Conservation (phyloP, 2,329 filamentous ascomycete genomes). For the Calonectria leucothoes region DNA sequence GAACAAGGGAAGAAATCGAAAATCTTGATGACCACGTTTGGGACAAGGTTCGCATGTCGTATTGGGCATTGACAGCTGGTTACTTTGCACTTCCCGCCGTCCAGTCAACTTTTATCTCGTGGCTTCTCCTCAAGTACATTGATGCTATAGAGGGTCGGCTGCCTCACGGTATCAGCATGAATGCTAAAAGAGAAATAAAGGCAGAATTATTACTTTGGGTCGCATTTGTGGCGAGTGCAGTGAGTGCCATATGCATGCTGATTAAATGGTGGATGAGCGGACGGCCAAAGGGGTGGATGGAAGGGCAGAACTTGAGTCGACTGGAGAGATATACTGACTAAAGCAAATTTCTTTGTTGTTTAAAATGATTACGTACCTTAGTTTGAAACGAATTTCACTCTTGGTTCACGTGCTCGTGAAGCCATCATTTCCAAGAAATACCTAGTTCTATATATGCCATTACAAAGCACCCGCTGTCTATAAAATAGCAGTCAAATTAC, state of each 20-base stretch:
- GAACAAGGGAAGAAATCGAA: slow-evolving; percentile 42
- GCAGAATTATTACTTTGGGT: slow-evolving; percentile 35
- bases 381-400: too few relatives aligned
- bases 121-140: slow-evolving; percentile 33
- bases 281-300: slow-evolving; percentile 38
- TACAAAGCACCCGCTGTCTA: too few relatives aligned
- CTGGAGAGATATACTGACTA: slow-evolving; percentile 18
- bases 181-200: slow-evolving; percentile 24
- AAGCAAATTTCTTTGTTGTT: too few relatives aligned
- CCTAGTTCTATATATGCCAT: too few relatives aligned
- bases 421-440: too few relatives aligned
- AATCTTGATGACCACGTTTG: slow-evolving; percentile 39
- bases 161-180: slow-evolving; percentile 40
- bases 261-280: slow-evolving; percentile 39
- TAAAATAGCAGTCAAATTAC: too few relatives aligned
- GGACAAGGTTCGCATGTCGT: slow-evolving; percentile 40
- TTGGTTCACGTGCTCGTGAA: too few relatives aligned
- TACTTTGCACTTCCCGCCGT: slow-evolving; percentile 34
- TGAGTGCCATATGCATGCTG: slow-evolving; percentile 36
- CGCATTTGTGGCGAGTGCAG: slow-evolving; percentile 29
- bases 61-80: slow-evolving; percentile 36
- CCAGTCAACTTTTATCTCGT: slow-evolving; percentile 30
- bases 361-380: too few relatives aligned
- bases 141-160: slow-evolving; percentile 33
- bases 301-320: slow-evolving; percentile 33